Percentiles rank a stretch among this genome's conserved stretches.
Evolutionary conservation across 2,329 filamentous ascomycete species (phyloP).

Genomic region (Aspergillus versicolor): DNA sequence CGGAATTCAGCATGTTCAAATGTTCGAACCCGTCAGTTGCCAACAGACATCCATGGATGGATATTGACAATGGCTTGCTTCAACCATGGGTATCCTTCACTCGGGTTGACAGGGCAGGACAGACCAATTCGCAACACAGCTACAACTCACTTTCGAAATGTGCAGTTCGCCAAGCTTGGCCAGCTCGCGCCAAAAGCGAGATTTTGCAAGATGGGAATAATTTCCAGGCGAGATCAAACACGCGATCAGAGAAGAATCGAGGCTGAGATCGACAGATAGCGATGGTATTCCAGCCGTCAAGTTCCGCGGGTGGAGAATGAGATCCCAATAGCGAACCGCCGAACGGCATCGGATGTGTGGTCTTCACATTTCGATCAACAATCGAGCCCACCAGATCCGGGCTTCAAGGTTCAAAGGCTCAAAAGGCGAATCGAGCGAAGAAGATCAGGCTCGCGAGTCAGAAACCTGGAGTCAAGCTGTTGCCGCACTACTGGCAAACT

Average conservation of each 20-base stretch:
- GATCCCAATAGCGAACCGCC: too few relatives aligned
- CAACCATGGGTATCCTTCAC: not conserved
- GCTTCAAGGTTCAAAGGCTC: too few relatives aligned
- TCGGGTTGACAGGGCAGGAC: not conserved
- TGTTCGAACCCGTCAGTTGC: not conserved
- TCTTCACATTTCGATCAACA: not conserved
- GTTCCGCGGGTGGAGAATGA: not conserved
- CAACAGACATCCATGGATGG: not conserved
- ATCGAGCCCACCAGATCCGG: not conserved
- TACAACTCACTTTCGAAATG: not conserved
- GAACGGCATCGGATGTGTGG: too few relatives aligned
- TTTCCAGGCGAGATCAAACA: not conserved
- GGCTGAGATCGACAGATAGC: not conserved
- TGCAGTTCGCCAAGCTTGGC: too few relatives aligned
- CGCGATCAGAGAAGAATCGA: not conserved
- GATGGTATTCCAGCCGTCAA: not conserved
- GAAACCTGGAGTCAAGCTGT: not conserved
- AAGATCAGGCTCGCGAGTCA: not conserved
- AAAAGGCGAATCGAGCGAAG: too few relatives aligned
- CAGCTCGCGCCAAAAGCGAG: not conserved
- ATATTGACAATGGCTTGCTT: not conserved
- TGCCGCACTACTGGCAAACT: too few relatives aligned
- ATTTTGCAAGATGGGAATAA: not conserved
- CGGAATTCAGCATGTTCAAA: not conserved
- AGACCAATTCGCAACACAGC: not conserved